Base-by-base conservation (phyloP, 75 land plant genomes). In the Larix kaempferi region DNA sequence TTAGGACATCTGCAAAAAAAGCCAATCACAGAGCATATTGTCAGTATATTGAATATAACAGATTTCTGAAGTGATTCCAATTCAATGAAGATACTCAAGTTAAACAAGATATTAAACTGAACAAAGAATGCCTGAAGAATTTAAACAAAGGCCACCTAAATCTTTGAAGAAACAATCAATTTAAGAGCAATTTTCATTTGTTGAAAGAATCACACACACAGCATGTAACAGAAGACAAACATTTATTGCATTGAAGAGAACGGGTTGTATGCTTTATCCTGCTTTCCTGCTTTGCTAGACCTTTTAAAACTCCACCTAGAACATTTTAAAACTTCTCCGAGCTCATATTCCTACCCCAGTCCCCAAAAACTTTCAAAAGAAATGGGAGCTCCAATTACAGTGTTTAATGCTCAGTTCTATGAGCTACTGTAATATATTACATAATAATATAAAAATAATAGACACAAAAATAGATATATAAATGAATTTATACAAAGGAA, bases 1-100 rank as follows among this genome's bases (percentile, higher is more conserved):
- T 96, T 96, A 12, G 99, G 99, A 79, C 99, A 96, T 82, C 99
- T 96, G 85, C 73, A 72, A 44, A 67, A 67, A 22, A 52, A 77
- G 59, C 64, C 39, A 44, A 77, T 17, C 22, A 74, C 25, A 33
- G 12, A 54, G 37, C 76, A 73, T 58, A 52, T 54, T 54, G 27
- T 49, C 41, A 27, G 25, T 3, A 56, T 25, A 57, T 44, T 7
- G 1, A 37, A 77, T n/a, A 61, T 57, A 57, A 61, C 56, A 61
- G 66, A 59, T 6, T 21, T 52, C 5, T 25, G 73, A 73, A 61
- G 10, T 39, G 22, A 13, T n/a, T 27, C 17, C 37, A n/a, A 35
- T n/a, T 19, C 78, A 56, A 39, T 11, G 26, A 17, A 22, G 29
- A 23, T 14, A 76, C 76, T 78, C 7, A 71, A 52, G 75, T 59